Evolutionary conservation across 1,284 basidiomycete species (phyloP).

Genomic region (Ustilago shanxiensis): DNA sequence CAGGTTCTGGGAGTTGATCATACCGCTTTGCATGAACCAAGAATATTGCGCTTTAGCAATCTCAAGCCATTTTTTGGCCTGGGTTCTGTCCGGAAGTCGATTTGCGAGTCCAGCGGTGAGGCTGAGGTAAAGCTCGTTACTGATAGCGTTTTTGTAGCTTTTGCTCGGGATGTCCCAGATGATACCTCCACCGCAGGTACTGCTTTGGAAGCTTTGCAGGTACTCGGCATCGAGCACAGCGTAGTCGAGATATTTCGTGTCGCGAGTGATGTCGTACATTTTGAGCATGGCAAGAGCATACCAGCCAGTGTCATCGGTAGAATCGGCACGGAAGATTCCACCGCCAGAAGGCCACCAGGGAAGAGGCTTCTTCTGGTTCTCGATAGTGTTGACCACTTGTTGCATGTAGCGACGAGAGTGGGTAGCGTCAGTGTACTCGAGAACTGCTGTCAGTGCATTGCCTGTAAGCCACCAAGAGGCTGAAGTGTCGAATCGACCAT

Average conservation of each 20-base stretch:
- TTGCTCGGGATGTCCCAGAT: constrained; percentile 21
- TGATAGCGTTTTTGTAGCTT: constrained; percentile 26
- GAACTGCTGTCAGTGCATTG: constrained; percentile 15
- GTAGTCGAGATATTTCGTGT: constrained; percentile 21
- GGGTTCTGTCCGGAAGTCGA: constrained; percentile 6
- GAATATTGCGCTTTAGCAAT: constrained; percentile 17
- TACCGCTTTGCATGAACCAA: constrained; percentile 23
- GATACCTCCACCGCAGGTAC: constrained; percentile 19
- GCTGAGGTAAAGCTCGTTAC: constrained; percentile 28
- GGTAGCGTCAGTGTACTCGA: constrained; percentile 19
- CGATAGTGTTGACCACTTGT: constrained; percentile 19
- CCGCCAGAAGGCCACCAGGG: constrained; percentile 27
- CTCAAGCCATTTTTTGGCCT: constrained; percentile 3
- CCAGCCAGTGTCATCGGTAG: constrained; percentile 31
- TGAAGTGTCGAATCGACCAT: constrained; percentile 23
- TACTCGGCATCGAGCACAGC: constrained; percentile 20
- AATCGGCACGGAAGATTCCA: constrained; percentile 23
- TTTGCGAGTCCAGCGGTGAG: constrained; percentile 26
- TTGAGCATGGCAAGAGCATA: constrained; percentile 24
- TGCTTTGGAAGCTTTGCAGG: constrained; percentile 20
- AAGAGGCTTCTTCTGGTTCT: constrained; percentile 25
- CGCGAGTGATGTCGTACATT: constrained; percentile 23
- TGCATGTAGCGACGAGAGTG: constrained; percentile 10
- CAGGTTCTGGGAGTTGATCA: constrained; percentile 18
- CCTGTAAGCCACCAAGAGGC: constrained; percentile 29